Percentiles rank a stretch among this genome's conserved stretches.
Evolutionary conservation across 345 rosid genomes (phyloP).

Genomic region (Eutrema heterophyllum): DNA sequence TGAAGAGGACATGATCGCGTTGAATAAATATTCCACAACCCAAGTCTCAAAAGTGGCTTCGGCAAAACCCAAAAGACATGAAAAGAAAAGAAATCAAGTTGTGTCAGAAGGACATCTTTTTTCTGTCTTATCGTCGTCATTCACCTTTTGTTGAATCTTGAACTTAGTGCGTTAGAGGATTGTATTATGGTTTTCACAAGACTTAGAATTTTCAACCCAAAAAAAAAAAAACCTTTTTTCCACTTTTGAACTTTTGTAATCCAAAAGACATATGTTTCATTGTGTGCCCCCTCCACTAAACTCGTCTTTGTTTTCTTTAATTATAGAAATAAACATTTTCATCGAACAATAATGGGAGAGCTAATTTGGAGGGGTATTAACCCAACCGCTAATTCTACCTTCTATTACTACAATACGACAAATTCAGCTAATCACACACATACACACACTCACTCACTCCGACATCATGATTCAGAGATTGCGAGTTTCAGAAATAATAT

Average conservation of each 20-base stretch:
- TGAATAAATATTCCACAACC: not conserved
- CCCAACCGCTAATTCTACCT: not conserved
- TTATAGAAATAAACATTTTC: not conserved
- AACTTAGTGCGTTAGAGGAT: constrained; percentile 10
- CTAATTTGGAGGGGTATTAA: not conserved
- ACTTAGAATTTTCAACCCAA: constrained; percentile 10
- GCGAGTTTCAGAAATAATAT: not conserved
- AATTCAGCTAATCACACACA: not conserved
- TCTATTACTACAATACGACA: not conserved
- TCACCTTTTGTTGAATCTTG: constrained; percentile 9
- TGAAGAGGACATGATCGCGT: constrained; percentile 53
- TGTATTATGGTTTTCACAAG: constrained; percentile 11
- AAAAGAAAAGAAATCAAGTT: constrained; percentile 11
- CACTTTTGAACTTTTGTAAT: not conserved
- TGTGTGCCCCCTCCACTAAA: not conserved
- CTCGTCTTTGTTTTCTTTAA: not conserved
- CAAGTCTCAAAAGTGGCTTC: not conserved
- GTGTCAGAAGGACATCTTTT: constrained; percentile 26
- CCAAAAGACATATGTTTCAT: not conserved
- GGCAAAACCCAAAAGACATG: constrained; percentile 10
- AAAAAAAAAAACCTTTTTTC: no score
- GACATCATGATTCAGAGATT: constrained; percentile 12
- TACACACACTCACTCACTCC: not conserved
- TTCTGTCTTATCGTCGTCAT: constrained; percentile 19
- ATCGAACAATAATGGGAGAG: no score